Conservation (phyloP, 306 rosid species). For the Luffa acutangula region DNA sequence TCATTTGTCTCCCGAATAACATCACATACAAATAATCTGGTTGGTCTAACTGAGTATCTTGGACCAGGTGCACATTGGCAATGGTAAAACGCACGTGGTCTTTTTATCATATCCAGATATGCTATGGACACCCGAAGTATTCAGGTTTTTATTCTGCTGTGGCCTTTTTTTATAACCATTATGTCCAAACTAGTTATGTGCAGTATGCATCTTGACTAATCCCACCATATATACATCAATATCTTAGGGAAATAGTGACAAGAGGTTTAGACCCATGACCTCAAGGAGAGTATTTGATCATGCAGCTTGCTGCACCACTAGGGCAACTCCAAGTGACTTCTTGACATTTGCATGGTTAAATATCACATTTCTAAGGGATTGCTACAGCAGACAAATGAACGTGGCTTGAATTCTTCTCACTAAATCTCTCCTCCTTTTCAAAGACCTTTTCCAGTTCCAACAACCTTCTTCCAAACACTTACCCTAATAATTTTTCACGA, state of each 20-base stretch:
- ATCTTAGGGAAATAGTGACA: background rate
- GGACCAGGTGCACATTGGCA: background rate
- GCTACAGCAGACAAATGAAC: background rate
- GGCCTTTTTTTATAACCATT: background rate
- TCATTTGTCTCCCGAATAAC: background rate
- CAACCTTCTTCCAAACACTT: background rate
- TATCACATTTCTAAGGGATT: background rate
- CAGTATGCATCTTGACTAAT: background rate
- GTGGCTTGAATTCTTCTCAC: background rate
- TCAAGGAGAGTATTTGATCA: background rate
- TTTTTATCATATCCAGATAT: background rate
- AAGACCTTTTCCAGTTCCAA: background rate
- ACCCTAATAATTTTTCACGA: background rate
- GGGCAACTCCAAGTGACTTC: background rate
- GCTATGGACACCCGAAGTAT: background rate
- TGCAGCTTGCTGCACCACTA: background rate
- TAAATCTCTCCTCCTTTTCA: background rate
- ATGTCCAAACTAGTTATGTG: background rate
- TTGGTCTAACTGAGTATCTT: background rate
- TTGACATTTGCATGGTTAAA: background rate
- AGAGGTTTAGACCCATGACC: background rate
- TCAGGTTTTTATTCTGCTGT: background rate
- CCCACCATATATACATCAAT: background rate
- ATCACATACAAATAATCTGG: background rate
- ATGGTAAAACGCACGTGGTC: background rate